phyloP scores from a whole-genome alignment of 768 basidiomycete species.

The Crepidotus variabilis region DNA sequence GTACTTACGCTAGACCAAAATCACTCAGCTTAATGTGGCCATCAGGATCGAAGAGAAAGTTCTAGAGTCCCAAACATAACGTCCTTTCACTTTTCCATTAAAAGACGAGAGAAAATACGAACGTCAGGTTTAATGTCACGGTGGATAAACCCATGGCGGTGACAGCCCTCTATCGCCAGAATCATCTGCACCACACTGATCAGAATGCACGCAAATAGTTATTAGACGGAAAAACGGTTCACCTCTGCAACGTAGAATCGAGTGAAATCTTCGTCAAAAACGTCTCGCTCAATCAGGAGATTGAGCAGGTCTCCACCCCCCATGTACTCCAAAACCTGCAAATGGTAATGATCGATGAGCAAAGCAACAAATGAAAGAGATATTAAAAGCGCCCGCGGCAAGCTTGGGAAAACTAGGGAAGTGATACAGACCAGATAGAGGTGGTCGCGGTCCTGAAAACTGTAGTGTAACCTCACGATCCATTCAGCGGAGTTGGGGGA shows the following conservation, averaged over 20 bases:
- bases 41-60: conserved; percentile 91
- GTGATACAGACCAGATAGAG: conserved; percentile 77
- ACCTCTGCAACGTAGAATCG: conserved; percentile 96
- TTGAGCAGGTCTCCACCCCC: conserved; percentile 96
- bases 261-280: conserved; percentile 88
- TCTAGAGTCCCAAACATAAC: conserved; percentile 41
- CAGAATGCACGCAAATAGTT: conserved; percentile 14
- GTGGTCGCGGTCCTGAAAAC: conserved; percentile 92
- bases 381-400: conserved; percentile 37
- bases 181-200: conserved; percentile 63
- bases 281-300: conserved; percentile 87
- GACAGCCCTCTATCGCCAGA: conserved; percentile 88
- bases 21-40: conserved; percentile 95
- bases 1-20: conserved; percentile 89
- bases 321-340: conserved; percentile 90
- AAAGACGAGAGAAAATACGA: conserved; percentile 24
- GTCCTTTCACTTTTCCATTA: conserved; percentile 14
- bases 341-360: conserved; percentile 21
- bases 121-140: conserved; percentile 97
- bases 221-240: conserved; percentile 10
- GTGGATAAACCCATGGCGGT: conserved; percentile 95
- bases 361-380: conserved; percentile 49
- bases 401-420: conserved; percentile 21
- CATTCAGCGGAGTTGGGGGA: conserved; percentile 79
- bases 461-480: conserved; percentile 92